These are phyloP conservation scores for Vigna unguiculata DNA, from an alignment of 306 rosid species.

Conservation along the genomic window DNA sequence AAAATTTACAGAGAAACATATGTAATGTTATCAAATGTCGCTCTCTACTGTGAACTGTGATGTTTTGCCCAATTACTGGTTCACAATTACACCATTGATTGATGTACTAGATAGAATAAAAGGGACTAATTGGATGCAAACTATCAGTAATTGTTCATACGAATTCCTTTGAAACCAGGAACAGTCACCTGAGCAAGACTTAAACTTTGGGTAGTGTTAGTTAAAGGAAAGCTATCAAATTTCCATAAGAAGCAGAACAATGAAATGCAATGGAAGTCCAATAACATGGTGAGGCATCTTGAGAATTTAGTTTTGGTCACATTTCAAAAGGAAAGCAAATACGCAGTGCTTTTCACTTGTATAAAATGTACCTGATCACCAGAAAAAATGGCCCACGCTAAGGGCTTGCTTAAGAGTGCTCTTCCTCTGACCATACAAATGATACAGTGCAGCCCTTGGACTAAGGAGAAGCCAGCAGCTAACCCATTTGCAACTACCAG, in stretches of 20 bases:
- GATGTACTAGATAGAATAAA: background rate
- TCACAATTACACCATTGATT: conserved; percentile 23
- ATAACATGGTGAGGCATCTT: background rate
- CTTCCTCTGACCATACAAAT: conserved; percentile 66
- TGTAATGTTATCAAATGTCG: conserved; percentile 10
- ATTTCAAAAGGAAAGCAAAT: background rate
- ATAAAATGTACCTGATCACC: conserved; percentile 74
- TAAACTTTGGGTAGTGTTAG: conserved; percentile 6
- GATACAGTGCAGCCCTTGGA: conserved; percentile 72
- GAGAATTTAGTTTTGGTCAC: background rate
- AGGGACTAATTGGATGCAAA: conserved; percentile 10
- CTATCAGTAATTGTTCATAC: background rate
- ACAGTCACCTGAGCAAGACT: background rate
- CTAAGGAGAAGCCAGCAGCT: conserved; percentile 74
- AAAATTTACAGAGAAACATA: background rate
- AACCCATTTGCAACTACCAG: conserved; percentile 75
- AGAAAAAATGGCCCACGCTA: conserved; percentile 89
- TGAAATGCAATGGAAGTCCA: background rate
- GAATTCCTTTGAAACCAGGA: too few species aligned
- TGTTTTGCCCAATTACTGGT: background rate
- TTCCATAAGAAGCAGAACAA: background rate
- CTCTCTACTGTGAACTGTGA: background rate
- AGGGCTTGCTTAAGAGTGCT: conserved; percentile 74
- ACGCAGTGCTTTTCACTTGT: background rate
- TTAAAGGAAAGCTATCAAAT: background rate